These are phyloP conservation scores for Pyrrhoderma lamaoense DNA, from an alignment of 1,284 basidiomycete species.

Conservation along the genomic window DNA sequence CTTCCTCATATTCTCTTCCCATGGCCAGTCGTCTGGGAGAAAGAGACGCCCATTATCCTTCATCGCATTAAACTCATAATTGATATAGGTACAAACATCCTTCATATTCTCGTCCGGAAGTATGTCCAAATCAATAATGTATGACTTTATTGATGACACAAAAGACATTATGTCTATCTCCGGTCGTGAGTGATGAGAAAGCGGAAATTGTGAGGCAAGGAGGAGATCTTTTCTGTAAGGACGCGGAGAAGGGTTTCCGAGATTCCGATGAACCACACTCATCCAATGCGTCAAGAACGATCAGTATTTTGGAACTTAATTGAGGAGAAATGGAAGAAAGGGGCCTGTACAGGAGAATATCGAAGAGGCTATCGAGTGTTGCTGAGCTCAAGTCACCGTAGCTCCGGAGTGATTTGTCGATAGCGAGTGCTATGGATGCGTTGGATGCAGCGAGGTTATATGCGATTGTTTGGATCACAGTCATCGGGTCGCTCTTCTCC, in stretches of 20 bases:
- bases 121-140: too few relatives aligned
- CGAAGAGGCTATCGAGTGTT: too few relatives aligned
- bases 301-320: background rate
- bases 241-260: background rate
- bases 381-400: too few relatives aligned
- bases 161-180: background rate
- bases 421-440: background rate
- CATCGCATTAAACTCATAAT: too few relatives aligned
- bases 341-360: background rate
- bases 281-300: constrained; percentile 16
- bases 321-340: background rate
- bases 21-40: background rate
- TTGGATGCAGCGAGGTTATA: background rate
- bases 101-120: too few relatives aligned
- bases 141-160: too few relatives aligned
- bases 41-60: too few relatives aligned
- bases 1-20: constrained; percentile 16
- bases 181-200: background rate
- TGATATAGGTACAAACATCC: too few relatives aligned
- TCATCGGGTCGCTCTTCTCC: background rate
- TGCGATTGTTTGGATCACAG: background rate
- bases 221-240: background rate
- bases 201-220: background rate
- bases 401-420: too few relatives aligned
- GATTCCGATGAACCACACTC: constrained; percentile 4